phyloP scores from a whole-genome alignment of 2,329 filamentous ascomycete species.

The Blastomyces parvus region DNA sequence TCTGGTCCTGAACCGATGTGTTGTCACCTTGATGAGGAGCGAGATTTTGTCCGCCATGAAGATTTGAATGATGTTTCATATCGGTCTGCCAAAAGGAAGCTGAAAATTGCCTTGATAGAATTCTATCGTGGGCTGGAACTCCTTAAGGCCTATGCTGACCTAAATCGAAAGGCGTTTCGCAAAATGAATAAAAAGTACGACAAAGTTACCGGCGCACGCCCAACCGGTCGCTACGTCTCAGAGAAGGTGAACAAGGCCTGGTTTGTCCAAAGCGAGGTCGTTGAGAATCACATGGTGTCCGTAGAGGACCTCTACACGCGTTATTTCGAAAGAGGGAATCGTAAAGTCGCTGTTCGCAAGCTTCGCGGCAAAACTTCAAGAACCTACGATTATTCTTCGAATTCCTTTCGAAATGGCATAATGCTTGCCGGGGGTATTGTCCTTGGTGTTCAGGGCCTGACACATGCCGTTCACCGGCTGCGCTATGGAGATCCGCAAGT shows the following conservation, averaged over 20 bases:
- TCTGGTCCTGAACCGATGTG: conserved; percentile 25
- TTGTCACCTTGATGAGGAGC: conserved; percentile 26
- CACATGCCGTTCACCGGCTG: conserved; percentile 49
- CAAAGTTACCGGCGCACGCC: conserved; percentile 72
- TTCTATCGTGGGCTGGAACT: conserved; percentile 88
- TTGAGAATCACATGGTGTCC: conserved; percentile 68
- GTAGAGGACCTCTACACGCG: conserved; percentile 88
- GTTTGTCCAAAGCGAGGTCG: conserved; percentile 80
- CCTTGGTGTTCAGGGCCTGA: conserved; percentile 56
- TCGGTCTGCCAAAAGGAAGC: conserved; percentile 75
- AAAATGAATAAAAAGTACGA: conserved; percentile 99
- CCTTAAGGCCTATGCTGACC: conserved; percentile 77
- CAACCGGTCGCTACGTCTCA: conserved; percentile 70
- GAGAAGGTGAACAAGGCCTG: conserved; percentile 84
- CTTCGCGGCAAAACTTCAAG: conserved; percentile 61
- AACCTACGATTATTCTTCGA: conserved; percentile 49
- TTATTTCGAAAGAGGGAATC: conserved; percentile 90
- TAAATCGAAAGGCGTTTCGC: conserved; percentile 87
- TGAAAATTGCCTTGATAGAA: conserved; percentile 84
- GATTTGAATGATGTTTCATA: conserved; percentile 62
- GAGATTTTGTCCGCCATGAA: conserved; percentile 43
- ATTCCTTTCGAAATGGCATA: conserved; percentile 53
- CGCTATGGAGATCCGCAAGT: conserved; percentile 38
- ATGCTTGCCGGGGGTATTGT: conserved; percentile 59
- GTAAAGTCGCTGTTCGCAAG: conserved; percentile 82